Conservation (phyloP, 495 filamentous ascomycete genomes). For the Penicillium malachiteum region DNA sequence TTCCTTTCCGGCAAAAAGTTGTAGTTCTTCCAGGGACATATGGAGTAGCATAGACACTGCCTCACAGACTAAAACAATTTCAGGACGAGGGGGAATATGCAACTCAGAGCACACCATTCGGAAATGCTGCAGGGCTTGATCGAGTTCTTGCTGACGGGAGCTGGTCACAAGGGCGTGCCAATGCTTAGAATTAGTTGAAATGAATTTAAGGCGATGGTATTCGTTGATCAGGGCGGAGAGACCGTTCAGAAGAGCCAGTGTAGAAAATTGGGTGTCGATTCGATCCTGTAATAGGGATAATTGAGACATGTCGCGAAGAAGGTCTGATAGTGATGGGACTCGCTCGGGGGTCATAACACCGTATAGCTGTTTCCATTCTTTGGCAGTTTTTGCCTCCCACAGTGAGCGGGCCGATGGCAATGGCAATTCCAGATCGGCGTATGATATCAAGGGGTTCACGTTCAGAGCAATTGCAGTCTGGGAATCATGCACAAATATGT, state of each 20-base stretch:
- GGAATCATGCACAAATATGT: conserved; percentile 56
- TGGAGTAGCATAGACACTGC: conserved; percentile 59
- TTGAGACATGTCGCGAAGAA: conserved; percentile 51
- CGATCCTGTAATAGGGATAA: conserved; percentile 37
- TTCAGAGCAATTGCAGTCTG: conserved; percentile 59
- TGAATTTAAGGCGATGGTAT: conserved; percentile 55
- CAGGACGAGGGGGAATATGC: conserved; percentile 15
- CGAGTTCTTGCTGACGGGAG: conserved; percentile 53
- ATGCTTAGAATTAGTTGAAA: conserved; percentile 40
- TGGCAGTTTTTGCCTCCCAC: conserved; percentile 56
- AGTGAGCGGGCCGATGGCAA: conserved; percentile 53
- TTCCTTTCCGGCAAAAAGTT: conserved; percentile 62
- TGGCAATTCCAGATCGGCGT: conserved; percentile 60
- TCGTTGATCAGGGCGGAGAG: conserved; percentile 60
- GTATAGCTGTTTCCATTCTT: conserved; percentile 56
- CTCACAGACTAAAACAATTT: conserved; percentile 50
- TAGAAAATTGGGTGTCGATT: conserved; percentile 51
- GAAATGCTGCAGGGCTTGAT: conserved; percentile 42
- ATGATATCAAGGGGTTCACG: conserved; percentile 58
- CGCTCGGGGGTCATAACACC: conserved; percentile 33
- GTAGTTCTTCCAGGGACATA: conserved; percentile 62
- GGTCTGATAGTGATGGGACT: conserved; percentile 49
- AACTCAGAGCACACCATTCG: conserved; percentile 36
- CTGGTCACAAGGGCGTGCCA: conserved; percentile 50
- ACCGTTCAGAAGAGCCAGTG: conserved; percentile 53